These are phyloP conservation scores for Ashbya aceris DNA, from an alignment of 1,139 yeast species.

Conservation along the genomic window DNA sequence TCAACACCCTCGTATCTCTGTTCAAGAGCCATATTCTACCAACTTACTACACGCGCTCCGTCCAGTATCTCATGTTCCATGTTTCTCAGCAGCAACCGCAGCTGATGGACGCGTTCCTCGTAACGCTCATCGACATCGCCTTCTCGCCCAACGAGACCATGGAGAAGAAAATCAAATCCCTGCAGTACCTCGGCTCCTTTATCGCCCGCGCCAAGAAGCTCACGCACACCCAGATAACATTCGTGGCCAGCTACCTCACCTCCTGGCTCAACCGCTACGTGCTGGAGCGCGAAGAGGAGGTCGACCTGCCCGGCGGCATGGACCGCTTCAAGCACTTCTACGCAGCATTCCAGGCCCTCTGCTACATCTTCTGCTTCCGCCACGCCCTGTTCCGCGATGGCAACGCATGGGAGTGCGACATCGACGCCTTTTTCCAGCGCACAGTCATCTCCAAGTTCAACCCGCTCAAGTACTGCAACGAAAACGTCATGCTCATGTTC, in stretches of 20 bases:
- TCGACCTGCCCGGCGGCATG: constrained; percentile 60
- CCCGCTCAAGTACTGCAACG: constrained; percentile 88
- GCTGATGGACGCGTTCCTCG: constrained; percentile 77
- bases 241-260: constrained; percentile 67
- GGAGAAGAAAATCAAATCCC: constrained; percentile 74
- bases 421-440: constrained; percentile 82
- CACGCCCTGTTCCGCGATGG: constrained; percentile 46
- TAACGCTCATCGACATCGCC: constrained; percentile 73
- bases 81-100: constrained; percentile 76
- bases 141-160: constrained; percentile 57
- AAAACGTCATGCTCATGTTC: constrained; percentile 86
- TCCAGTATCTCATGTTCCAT: constrained; percentile 77
- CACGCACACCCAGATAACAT: constrained; percentile 61
- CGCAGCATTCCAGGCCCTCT: constrained; percentile 85
- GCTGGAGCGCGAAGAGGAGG: constrained; percentile 74
- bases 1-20: constrained; percentile 63
- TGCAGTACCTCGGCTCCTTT: constrained; percentile 87
- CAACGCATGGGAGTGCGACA: constrained; percentile 64
- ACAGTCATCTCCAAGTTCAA: constrained; percentile 81
- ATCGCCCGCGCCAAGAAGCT: constrained; percentile 79
- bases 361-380: constrained; percentile 88
- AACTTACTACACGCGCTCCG: constrained; percentile 84
- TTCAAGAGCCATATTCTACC: constrained; percentile 80
- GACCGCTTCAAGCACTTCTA: constrained; percentile 79
- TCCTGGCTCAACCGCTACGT: constrained; percentile 80